Evolutionary conservation across 75 land plant species (phyloP).

Genomic region (Cryptomeria japonica): DNA sequence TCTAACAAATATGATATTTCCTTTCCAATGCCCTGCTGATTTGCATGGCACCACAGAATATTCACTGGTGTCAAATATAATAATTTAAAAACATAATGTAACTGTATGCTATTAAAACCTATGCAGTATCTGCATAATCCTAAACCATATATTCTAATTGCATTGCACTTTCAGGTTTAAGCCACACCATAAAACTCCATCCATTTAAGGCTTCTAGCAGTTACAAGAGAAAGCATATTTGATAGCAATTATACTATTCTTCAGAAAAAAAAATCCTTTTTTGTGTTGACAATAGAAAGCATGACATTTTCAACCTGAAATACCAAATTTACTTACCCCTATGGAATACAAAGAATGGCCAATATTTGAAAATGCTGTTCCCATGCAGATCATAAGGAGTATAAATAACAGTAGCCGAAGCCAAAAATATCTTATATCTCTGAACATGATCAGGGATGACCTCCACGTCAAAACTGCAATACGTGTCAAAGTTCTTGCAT

Average conservation of each 20-base stretch:
- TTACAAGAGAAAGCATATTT: background rate
- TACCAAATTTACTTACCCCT: slow-evolving; percentile 37
- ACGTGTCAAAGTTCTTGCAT: slow-evolving; percentile 40
- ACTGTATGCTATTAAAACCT: background rate
- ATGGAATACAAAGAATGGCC: slow-evolving; percentile 76
- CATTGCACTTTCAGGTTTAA: background rate
- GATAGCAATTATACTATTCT: background rate
- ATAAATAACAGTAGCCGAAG: slow-evolving; percentile 59
- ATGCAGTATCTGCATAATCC: background rate
- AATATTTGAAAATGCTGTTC: slow-evolving; percentile 58
- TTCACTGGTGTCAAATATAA: background rate
- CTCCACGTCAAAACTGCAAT: slow-evolving; percentile 71
- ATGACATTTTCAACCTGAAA: background rate
- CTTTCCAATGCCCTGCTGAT: background rate
- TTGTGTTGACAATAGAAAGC: background rate
- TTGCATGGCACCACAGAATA: background rate
- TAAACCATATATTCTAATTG: background rate
- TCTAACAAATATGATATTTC: background rate
- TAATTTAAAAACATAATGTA: background rate
- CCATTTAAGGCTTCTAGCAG: background rate
- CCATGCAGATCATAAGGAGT: slow-evolving; percentile 61
- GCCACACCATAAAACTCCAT: background rate
- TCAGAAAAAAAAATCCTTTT: background rate
- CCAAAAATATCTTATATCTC: slow-evolving; percentile 83
- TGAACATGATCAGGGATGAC: slow-evolving; percentile 72